Percentiles rank a stretch among this genome's conserved stretches.
phyloP scores from a whole-genome alignment of 2,329 filamentous ascomycete species.

The Alternaria sp. region DNA sequence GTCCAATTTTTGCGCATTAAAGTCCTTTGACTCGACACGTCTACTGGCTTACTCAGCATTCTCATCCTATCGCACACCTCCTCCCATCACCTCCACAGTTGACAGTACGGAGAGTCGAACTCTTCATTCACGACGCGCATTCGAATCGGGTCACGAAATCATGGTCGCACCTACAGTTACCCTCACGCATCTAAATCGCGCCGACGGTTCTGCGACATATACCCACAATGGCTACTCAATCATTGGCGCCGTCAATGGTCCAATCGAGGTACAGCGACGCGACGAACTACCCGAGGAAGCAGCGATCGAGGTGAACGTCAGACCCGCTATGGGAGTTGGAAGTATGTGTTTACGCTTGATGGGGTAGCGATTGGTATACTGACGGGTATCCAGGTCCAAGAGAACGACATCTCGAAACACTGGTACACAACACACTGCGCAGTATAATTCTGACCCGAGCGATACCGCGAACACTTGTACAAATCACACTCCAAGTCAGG shows the following conservation, averaged over 20 bases:
- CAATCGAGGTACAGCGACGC: conserved; percentile 84
- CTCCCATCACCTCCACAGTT: background rate
- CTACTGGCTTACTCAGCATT: background rate
- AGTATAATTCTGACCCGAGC: conserved; percentile 76
- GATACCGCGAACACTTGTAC: conserved; percentile 78
- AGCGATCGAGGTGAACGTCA: conserved; percentile 84
- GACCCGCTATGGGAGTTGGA: conserved; percentile 83
- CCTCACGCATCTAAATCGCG: conserved; percentile 63
- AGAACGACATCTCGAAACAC: conserved; percentile 77
- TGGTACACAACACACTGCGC: conserved; percentile 74
- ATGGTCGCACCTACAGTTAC: conserved; percentile 41
- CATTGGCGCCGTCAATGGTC: conserved; percentile 87
- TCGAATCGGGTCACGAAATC: background rate
- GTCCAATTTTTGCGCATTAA: background rate
- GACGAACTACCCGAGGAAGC: conserved; percentile 94
- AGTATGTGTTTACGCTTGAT: conserved; percentile 49
- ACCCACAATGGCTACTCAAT: conserved; percentile 78
- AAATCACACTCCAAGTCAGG: conserved; percentile 80
- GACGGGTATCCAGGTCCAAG: conserved; percentile 43
- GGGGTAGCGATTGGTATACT: background rate
- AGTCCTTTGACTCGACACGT: background rate
- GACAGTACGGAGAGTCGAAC: background rate
- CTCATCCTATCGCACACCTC: background rate
- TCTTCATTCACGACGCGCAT: background rate
- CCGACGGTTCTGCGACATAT: conserved; percentile 82